Conservation (phyloP, 345 rosid species). For the Aethionema arabicum region DNA sequence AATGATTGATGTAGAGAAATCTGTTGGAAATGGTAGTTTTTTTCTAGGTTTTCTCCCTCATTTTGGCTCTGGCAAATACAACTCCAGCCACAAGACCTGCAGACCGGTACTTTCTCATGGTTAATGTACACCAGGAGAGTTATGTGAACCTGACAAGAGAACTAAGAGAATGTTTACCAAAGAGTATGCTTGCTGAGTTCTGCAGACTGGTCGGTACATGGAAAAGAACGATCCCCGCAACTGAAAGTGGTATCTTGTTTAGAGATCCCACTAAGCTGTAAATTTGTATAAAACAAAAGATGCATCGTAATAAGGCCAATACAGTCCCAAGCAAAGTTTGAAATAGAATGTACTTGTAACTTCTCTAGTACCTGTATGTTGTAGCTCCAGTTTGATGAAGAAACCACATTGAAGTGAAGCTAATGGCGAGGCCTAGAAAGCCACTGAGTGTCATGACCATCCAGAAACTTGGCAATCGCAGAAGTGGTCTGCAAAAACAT, state of each 20-base stretch:
- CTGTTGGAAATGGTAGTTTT: conserved; percentile 10
- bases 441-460: conserved; percentile 87
- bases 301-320: background rate
- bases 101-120: conserved; percentile 20
- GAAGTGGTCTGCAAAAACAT: conserved; percentile 65
- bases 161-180: conserved; percentile 50
- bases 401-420: conserved; percentile 99
- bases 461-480: conserved; percentile 85
- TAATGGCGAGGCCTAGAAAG: conserved; percentile 89
- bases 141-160: background rate
- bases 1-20: conserved; percentile 12
- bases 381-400: conserved; percentile 99
- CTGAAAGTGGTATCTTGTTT: conserved; percentile 89
- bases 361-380: conserved; percentile 73
- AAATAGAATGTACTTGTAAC: conserved; percentile 4
- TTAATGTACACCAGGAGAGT: conserved; percentile 8
- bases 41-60: conserved; percentile 63
- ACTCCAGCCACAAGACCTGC: conserved; percentile 92
- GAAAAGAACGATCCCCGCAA: conserved; percentile 84
- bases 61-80: conserved; percentile 86
- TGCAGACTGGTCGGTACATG: conserved; percentile 90
- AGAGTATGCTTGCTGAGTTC: conserved; percentile 89
- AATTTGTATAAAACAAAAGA: conserved; percentile 20
- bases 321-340: background rate
- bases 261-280: conserved; percentile 94